Evolutionary conservation across 2,329 filamentous ascomycete genomes (phyloP).

Genomic region (Fonsecaea nubica): DNA sequence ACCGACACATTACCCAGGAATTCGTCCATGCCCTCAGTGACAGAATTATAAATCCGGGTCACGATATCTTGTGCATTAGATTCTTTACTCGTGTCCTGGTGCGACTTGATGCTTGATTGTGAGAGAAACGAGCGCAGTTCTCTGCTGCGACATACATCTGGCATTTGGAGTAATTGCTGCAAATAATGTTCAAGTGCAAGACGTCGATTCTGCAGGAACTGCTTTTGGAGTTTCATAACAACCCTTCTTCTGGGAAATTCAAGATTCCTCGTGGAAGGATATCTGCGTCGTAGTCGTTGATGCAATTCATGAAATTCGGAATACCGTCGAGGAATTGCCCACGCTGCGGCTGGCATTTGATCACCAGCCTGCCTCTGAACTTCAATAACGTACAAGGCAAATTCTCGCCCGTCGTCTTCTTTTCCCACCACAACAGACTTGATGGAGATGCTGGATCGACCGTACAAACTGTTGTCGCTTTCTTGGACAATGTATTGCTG

Average conservation of each 20-base stretch:
- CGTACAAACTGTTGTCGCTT: slow-evolving; percentile 95
- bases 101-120: slow-evolving; percentile 76
- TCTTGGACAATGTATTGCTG: slow-evolving; percentile 98
- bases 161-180: slow-evolving; percentile 78
- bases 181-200: slow-evolving; percentile 85
- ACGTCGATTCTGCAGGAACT: slow-evolving; percentile 90
- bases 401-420: slow-evolving; percentile 92
- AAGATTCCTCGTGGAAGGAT: slow-evolving; percentile 83
- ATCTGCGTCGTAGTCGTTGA: slow-evolving; percentile 81
- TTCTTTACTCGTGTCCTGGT: slow-evolving; percentile 65
- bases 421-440: slow-evolving; percentile 90
- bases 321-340: slow-evolving; percentile 90
- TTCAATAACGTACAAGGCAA: slow-evolving; percentile 86
- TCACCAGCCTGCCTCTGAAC: slow-evolving; percentile 89
- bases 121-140: slow-evolving; percentile 93
- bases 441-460: slow-evolving; percentile 85
- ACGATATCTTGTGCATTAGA: slow-evolving; percentile 82
- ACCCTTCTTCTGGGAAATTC: slow-evolving; percentile 92
- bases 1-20: slow-evolving; percentile 96
- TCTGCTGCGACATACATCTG: slow-evolving; percentile 91
- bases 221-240: slow-evolving; percentile 94
- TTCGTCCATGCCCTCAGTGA: slow-evolving; percentile 97
- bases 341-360: slow-evolving; percentile 94
- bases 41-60: slow-evolving; percentile 91
- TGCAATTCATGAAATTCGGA: slow-evolving; percentile 97